Evolutionary conservation across 805 yeast species (phyloP), one percentile per base, ranked within the genome.

Genomic region (Candida verbasci): DNA sequence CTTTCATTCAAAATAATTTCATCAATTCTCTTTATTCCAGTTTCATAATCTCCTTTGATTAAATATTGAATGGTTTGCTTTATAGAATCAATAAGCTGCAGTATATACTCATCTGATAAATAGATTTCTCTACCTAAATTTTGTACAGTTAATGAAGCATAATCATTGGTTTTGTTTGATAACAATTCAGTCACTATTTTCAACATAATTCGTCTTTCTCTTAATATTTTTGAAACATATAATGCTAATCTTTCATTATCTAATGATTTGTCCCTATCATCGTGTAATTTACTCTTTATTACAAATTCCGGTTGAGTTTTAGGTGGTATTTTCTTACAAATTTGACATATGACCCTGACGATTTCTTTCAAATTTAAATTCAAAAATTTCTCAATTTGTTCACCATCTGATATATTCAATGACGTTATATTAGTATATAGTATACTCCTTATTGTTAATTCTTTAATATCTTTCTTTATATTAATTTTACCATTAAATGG

Each of bases 181-280:
- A 75, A 70, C 44, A 80, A 72, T 47, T 58, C 64, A 26, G 63
- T 49, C 1, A 68, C 60, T 3, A 74, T 53, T 27, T 66, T 62
- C n/a, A 78, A 48, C 0, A 76, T 56, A 1, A 64, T 52, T 41
- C 78, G 59, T 49, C 82, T 68, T 48, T 81, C 86, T 38, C 66
- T 56, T 38, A 77, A 54, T 1, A 74, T 58, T n/a, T 52, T 54
- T 15, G 60, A 51, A 7, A 62, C 57, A 47, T 68, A 64, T n/a
- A 66, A 43, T 11, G 52, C 34, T 12, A 62, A 40, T 24, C 65
- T 48, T 29, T 62, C 60, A 8, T 49, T 45, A 33, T 60, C 58
- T 32, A 50, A 46, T 17, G 40, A 35, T 25, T 45, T 59, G 38
- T 57, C 60, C 28, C 62, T 47, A 29, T 68, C 70, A 37, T 60